Evolutionary conservation across 75 land plant species (phyloP), one percentile per base, ranked within the genome.

Genomic region (Pinus taeda): DNA sequence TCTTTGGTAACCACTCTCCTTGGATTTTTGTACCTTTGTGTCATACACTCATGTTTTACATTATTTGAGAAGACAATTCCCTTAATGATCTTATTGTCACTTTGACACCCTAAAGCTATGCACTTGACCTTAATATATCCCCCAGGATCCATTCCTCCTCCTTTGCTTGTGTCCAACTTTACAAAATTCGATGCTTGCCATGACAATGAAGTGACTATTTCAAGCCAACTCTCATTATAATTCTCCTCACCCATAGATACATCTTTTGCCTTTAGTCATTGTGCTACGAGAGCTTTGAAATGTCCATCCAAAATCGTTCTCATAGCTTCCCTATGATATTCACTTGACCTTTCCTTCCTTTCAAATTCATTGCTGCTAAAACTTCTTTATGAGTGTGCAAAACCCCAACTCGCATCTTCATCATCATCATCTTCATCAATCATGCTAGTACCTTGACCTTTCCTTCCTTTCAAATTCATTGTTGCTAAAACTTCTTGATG

Each of bases 81-180:
- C 33, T 33, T 33, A 33, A 33, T 1, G 2, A 33, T 2, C 33
- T 33, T 33, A 1, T 2, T 33, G 33, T 2, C 33, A 33, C 33
- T 33, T 33, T 33, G 33, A 33, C 1, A 2, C 33, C 33, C 33
- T 2, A 33, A 33, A 33, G 33, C 33, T 33, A 93, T 79, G 66
- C 98, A 91, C 84, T 97, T 97, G 33, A 97, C 91, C 77, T 97
- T 97, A 65, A 97, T 90, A 88, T 93, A 90, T 3, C 82, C 79
- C 21, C 86, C 86, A 2, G 96, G 99, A 81, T 95, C 98, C 94
- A 93, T 90, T 15, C 81, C 83, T 69, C 79, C 87, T 60, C 90
- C 88, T 70, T 87, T 79, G 49, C 60, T 71, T 29, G 89, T 83
- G 76, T 87, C 88, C 71, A 90, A 90, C 78, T 91, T 97, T 45